Evolutionary conservation across 139 green algal species (phyloP).

Genomic region (Picochlorum costavermella): DNA sequence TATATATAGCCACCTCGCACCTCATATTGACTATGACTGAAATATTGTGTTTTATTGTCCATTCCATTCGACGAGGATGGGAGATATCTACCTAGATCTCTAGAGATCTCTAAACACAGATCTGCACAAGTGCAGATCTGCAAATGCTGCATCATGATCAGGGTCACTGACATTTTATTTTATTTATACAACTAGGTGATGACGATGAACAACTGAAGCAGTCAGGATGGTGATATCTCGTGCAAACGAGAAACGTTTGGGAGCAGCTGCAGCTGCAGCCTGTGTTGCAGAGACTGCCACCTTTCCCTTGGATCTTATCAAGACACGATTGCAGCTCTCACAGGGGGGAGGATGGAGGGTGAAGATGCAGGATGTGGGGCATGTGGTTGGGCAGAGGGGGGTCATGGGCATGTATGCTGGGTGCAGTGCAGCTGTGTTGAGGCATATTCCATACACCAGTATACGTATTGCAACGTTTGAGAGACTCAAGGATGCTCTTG

Average conservation of each 20-base stretch:
- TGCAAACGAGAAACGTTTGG: neutral
- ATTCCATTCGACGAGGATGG: too few species aligned
- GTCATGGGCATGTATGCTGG: slow-evolving; percentile 41
- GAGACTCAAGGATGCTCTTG: slow-evolving; percentile 1
- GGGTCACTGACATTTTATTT: too few species aligned
- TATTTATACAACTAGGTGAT: too few species aligned
- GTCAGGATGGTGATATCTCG: neutral
- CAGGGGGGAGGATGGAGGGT: neutral
- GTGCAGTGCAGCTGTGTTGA: slow-evolving; percentile 36
- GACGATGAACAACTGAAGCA: too few species aligned
- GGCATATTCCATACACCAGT: slow-evolving; percentile 51
- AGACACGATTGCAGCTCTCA: slow-evolving; percentile 54
- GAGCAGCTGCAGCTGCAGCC: slow-evolving; percentile 7
- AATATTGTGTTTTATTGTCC: too few species aligned
- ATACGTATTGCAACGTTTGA: slow-evolving; percentile 52
- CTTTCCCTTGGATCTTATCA: slow-evolving; percentile 51
- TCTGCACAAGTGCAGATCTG: too few species aligned
- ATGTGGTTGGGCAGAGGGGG: slow-evolving; percentile 28
- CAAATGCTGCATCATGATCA: too few species aligned
- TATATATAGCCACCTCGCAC: too few species aligned
- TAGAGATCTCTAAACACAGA: too few species aligned
- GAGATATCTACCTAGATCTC: too few species aligned
- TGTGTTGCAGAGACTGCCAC: slow-evolving; percentile 33
- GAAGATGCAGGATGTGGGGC: too few species aligned
- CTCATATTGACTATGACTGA: too few species aligned